Evolutionary conservation across 2,329 filamentous ascomycete genomes (phyloP), one percentile per base, ranked within the genome.

Genomic region (Trichoderma afroharzianum): DNA sequence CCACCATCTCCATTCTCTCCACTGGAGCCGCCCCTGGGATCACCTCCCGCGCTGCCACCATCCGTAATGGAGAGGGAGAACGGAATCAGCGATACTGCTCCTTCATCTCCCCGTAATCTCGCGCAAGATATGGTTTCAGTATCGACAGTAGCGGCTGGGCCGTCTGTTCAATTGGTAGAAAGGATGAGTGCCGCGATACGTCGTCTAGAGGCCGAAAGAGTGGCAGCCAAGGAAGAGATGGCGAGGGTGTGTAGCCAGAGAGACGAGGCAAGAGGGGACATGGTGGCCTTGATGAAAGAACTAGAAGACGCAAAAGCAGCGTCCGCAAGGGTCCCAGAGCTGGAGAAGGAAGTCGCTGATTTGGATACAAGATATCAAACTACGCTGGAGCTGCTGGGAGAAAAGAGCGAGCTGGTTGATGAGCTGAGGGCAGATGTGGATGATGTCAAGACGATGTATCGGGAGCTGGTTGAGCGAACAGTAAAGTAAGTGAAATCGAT

Each of bases 371-470:
- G 95, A 76, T 97, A 98, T 79, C 91, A 97, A 79, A 96, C 94
- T 15, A 97, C 94, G 72, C 85, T 99, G 68, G 95, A 98, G 83
- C 91, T 98, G 90, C 83, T 99, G 71, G 96, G 96, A 1, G 96
- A 99, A 87, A 97, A 97, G 88, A 97, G 94, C 81, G 96, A 99
- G 85, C 85, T 92, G 78, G 95, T 97, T 2, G 94, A 97, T 78
- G 96, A 99, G 85, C 84, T 99, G 75, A 90, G 87, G 80, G 91
- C 92, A 14, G 96, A 98, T 85, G 92, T 99, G 68, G 86, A 90
- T 75, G 96, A 99, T 84, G 87, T 99, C 80, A 99, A 99, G 85
- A 92, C 91, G 78, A 97, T 99, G 87, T 98, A 98, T 84, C 90
- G 94, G 75, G 95, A 98, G 79, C 83, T 99, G 80, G 92, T 97